Base-by-base conservation (phyloP, 2,329 filamentous ascomycete genomes). In the Scleromitrula shiraiana region DNA sequence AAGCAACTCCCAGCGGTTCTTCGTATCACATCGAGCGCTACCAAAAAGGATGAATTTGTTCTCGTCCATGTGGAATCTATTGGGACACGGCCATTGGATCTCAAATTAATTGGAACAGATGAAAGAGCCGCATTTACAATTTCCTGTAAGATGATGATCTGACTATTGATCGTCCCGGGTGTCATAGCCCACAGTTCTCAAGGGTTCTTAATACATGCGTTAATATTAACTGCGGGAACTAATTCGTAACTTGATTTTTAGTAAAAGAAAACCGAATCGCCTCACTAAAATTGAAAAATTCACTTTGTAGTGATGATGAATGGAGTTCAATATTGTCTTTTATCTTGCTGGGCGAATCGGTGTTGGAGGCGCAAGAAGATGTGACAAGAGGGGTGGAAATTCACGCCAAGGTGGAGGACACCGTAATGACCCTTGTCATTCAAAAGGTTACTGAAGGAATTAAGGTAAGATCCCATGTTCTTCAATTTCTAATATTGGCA, bases 41-140 rank as follows among this genome's bases (percentile, higher is more conserved):
- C 37, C 14, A 53, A 52, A 19, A 53, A 73, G 38, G 68, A 70
- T 39, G 65, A 70, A 14, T 80, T 75, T 54, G 72, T 87, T 24
- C 70, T 89, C 19, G 61, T 85, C 15, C 74, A 85, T 57, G 74
- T 81, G 49, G 69, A 70, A 2, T 67, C 74, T 19, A 72, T 65
- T 62, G 70, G 47, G 70, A 68, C 30, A 66, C 69, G 29, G 49
- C 71, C 74, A 1, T 67, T 88, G 24, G 82, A 88, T 63, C 64
- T 86, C 39, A 80, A 79, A 61, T 65, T 89, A 24, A 71, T 83
- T 27, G 84, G 76, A 27, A 88, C 83, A 24, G 84, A 89, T 58
- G 54, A 54, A 20, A 41, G 50, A 43, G 44, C 40, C 30, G 56
- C 58, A 17, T 63, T 60, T 43, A 45, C 54, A 2, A 51, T 56